Evolutionary conservation across 1,284 basidiomycete genomes (phyloP).

Genomic region (Malassezia sympodialis): DNA sequence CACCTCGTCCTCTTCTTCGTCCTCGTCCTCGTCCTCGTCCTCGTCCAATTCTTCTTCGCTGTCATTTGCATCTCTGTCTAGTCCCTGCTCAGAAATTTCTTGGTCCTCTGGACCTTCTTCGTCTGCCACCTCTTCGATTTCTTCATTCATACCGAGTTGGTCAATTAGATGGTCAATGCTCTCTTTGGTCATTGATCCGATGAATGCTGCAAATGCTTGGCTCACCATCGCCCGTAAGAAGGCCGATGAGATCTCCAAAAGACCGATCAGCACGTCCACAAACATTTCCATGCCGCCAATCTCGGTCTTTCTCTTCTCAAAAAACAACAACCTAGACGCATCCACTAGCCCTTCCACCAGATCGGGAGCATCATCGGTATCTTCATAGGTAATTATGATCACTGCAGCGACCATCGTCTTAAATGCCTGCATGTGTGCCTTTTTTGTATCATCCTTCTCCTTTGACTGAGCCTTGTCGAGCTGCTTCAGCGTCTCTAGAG

Average conservation of each 20-base stretch:
- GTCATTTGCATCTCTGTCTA: no score
- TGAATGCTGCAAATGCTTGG: constrained; percentile 68
- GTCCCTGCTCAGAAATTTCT: no score
- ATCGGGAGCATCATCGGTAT: constrained; percentile 48
- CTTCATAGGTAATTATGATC: constrained; percentile 50
- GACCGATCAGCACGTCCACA: constrained; percentile 75
- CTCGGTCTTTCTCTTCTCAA: constrained; percentile 29
- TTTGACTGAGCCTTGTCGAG: constrained; percentile 25
- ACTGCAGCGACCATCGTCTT: constrained; percentile 29
- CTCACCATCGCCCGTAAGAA: constrained; percentile 73
- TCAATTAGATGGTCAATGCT: constrained; percentile 74
- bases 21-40: constrained; percentile 49
- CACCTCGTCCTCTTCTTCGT: constrained; percentile 51
- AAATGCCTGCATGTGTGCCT: constrained; percentile 26
- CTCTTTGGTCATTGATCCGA: constrained; percentile 60
- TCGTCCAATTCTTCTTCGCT: constrained; percentile 57
- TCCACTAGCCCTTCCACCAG: constrained; percentile 39
- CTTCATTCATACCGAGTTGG: constrained; percentile 19
- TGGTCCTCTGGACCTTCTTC: constrained; percentile 15
- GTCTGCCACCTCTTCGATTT: constrained; percentile 11
- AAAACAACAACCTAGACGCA: constrained; percentile 33
- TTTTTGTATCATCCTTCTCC: constrained; percentile 11
- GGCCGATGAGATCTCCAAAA: constrained; percentile 71
- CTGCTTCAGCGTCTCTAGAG: constrained; percentile 21
- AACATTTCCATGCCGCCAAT: constrained; percentile 60